A percentile compares a stretch with the other conserved stretches of the same genome.
These are phyloP conservation scores for Grifola frondosa DNA, from an alignment of 1,284 basidiomycete genomes.

Conservation along the genomic window DNA sequence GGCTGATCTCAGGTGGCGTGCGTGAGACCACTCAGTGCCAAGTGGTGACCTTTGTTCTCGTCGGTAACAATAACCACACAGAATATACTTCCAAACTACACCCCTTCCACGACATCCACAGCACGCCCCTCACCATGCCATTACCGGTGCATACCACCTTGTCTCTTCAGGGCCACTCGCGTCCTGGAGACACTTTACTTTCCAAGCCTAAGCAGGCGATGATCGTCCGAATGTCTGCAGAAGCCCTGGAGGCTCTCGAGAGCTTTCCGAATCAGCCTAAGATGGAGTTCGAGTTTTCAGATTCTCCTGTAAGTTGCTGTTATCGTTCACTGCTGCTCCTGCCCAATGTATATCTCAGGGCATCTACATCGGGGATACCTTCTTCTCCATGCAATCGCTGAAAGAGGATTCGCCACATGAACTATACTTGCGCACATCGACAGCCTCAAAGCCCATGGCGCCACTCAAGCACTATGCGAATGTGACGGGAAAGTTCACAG, in stretches of 20 bases:
- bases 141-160: conserved; percentile 53
- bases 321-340: neutral
- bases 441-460: conserved; percentile 53
- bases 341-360: conserved; percentile 42
- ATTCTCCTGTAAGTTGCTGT: conserved; percentile 47
- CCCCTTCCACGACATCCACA: no score
- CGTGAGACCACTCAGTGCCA: no score
- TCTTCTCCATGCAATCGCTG: conserved; percentile 56
- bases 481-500: conserved; percentile 63
- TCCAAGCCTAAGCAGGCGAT: conserved; percentile 68
- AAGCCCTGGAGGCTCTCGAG: conserved; percentile 65
- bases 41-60: no score
- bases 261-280: conserved; percentile 43
- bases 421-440: conserved; percentile 62
- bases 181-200: conserved; percentile 51
- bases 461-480: conserved; percentile 72
- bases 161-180: conserved; percentile 54
- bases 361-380: conserved; percentile 59
- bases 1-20: no score
- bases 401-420: conserved; percentile 62
- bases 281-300: conserved; percentile 60
- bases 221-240: conserved; percentile 68
- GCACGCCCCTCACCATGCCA: conserved; percentile 67
- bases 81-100: no score
- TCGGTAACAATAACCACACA: no score